A percentile compares a stretch with the other conserved stretches of the same genome.
These are phyloP conservation scores for Rutidosis leptorrhynchoides DNA, from an alignment of 129 eudicot species.

Conservation along the genomic window DNA sequence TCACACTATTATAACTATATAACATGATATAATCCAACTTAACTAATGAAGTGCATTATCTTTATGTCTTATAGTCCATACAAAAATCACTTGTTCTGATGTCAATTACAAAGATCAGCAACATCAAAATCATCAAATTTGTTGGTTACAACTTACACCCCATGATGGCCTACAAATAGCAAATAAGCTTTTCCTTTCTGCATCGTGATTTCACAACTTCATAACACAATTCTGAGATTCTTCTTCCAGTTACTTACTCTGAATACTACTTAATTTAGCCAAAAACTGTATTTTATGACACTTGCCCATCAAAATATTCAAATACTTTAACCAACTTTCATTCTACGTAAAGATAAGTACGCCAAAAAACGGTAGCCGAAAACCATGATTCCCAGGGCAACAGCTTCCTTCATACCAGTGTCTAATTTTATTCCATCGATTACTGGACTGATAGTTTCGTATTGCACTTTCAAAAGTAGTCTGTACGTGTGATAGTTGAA, in stretches of 20 bases:
- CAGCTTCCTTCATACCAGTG: constrained; percentile 59
- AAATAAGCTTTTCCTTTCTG: neutral
- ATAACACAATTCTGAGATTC: neutral
- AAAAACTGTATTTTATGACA: neutral
- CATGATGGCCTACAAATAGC: constrained; percentile 1
- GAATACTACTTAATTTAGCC: neutral
- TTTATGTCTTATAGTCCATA: neutral
- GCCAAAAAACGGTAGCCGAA: constrained; percentile 77
- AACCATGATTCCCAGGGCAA: constrained; percentile 65
- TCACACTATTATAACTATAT: no score
- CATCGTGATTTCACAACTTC: constrained; percentile 1
- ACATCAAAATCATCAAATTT: neutral
- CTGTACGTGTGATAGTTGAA: constrained; percentile 92
- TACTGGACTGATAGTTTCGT: constrained; percentile 44
- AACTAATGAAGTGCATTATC: neutral
- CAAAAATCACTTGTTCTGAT: no score
- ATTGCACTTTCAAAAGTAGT: constrained; percentile 85
- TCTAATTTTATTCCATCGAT: constrained; percentile 53
- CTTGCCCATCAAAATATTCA: neutral
- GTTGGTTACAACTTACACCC: neutral
- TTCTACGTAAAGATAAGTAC: neutral
- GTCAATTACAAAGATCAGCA: neutral
- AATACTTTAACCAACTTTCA: neutral
- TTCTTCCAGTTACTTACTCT: neutral
- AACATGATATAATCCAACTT: no score